Base-by-base conservation (phyloP, 2,329 filamentous ascomycete species). In the Amauroascus verrucosus region DNA sequence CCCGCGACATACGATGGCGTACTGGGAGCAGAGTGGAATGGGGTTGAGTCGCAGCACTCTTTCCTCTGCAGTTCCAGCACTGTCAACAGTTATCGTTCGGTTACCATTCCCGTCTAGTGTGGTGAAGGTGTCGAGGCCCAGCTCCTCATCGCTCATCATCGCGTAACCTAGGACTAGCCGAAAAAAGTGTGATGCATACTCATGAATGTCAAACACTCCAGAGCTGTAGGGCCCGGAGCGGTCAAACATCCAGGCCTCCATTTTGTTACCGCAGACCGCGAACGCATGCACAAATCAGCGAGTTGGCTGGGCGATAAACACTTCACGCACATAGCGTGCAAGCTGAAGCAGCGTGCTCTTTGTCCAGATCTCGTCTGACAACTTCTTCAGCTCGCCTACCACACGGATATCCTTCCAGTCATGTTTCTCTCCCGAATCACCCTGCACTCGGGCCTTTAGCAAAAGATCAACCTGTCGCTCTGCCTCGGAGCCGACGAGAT, bases 211-310 rank as follows among this genome's bases (percentile, higher is more conserved):
- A 54, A 69, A 65, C 44, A 57, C 54, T 30, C 56, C 56, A 24
- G 58, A 61, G 59, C 60, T 67, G 48, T 65, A 70, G 5, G 54
- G 51, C 8, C 65, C 63, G 43, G 62, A 69, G 56, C 64, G 61
- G 54, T 69, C 63, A 51, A 67, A 67, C n/a, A 68, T 58, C 64
- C 59, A 70, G 13, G 60, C 55, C 54, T 64, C 59, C 59, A 67
- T 63, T 20, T 35, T 47, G 24, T 24, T 46, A 8, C 59, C 55
- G 48, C 53, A 56, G 32, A 64, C 30, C 2, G 65, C 58, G 59
- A 69, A 67, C 13, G 58, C 58, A 57, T 63, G 62, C 7, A 69
- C 51, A 53, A 65, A 68, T 56, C 60, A 58, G 16, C 61, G 62
- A 6, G 61, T 63, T 24, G 60, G 63, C 60, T 69, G 61, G 55